Base-by-base conservation (phyloP, 2,329 filamentous ascomycete species). In the Talaromyces funiculosus region DNA sequence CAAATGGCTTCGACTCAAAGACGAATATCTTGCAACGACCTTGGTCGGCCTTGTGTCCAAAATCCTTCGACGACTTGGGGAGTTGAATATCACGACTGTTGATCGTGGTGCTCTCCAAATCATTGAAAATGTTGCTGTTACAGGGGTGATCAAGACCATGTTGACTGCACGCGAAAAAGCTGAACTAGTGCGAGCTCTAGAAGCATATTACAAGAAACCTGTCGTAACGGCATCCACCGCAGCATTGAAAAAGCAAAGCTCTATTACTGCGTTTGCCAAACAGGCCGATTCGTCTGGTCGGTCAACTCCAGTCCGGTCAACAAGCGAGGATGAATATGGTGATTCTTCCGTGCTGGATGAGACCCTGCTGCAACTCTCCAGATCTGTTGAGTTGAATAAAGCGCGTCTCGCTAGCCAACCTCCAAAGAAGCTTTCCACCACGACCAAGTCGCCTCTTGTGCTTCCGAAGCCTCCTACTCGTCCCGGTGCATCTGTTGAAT, bases 1-100 rank as follows among this genome's bases (percentile, higher is more conserved):
- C 38, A 90, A 89, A 71, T 96, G 96, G 91, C 83, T 99, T 59
- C 86, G 94, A 61, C 82, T 99, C 4, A 89, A 93, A 64, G 94
- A 99, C 72, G 83, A 86, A 59, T 97, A 92, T 74, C 83, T 99
- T 7, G 87, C 94, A 37, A 86, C 84, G 62, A 90, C 90, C 40
- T 87, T 93, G 14, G 90, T 96, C 53, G 87, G 86, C 29, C 83
- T 97, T 29, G 84, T 97, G 33, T 86, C 87, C 67, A 96, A 96
- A 72, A 86, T 99, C 61, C 82, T 99, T 37, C 84, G 84, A 14
- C 87, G 91, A 22, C 80, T 99, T n/a, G 86, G 87, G 42, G 88
- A 92, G 65, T 88, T 90, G 54, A 82, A 84, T 57, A 86, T 96
- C 66, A 85, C 73, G 20, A 72, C 86, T 57, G 83, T 96, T 31